Conservation (phyloP, 352 stramenopile species). For the Phytophthora palmivora region DNA sequence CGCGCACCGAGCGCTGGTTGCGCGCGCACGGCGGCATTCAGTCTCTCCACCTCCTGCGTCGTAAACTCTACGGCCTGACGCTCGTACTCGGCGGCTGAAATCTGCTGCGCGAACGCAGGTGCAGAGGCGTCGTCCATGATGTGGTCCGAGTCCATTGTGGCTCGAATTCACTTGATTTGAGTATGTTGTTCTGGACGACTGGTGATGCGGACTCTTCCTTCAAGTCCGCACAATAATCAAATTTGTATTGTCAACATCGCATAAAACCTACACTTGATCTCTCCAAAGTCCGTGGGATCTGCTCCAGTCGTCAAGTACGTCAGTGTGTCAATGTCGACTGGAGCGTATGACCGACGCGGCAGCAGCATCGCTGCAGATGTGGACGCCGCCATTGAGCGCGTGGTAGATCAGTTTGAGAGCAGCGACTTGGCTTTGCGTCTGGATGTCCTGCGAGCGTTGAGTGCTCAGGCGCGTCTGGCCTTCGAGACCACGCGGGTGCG, state of each 20-base stretch:
- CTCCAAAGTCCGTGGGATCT: slow-evolving; percentile 18
- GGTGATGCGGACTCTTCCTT: slow-evolving; percentile 6
- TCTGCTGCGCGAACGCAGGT: slow-evolving; percentile 38
- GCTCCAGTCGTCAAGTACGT: slow-evolving; percentile 34
- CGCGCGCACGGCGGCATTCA: slow-evolving; percentile 67
- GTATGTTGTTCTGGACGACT: slow-evolving; percentile 29
- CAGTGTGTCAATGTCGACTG: slow-evolving; percentile 29
- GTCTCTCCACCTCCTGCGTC: slow-evolving; percentile 60
- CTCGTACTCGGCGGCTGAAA: slow-evolving; percentile 64
- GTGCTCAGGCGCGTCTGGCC: slow-evolving; percentile 60
- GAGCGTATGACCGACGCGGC: slow-evolving; percentile 57
- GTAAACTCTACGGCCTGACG: slow-evolving; percentile 77
- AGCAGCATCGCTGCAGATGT: slow-evolving; percentile 68
- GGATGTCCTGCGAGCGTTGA: slow-evolving; percentile 70
- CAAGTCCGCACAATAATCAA: slow-evolving; percentile 16
- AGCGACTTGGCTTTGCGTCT: slow-evolving; percentile 70
- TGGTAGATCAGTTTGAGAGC: slow-evolving; percentile 76
- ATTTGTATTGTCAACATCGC: background rate
- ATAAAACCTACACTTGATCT: slow-evolving; percentile 6
- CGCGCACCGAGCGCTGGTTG: slow-evolving; percentile 56
- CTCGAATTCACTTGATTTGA: slow-evolving; percentile 7
- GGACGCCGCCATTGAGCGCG: slow-evolving; percentile 73
- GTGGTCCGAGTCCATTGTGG: slow-evolving; percentile 37
- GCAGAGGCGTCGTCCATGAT: slow-evolving; percentile 31
- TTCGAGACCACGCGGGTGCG: slow-evolving; percentile 76